A percentile compares a stretch with the other conserved stretches of the same genome.
Conservation (phyloP, 139 green algal genomes). For the Deuterostichococcus epilithicus region DNA sequence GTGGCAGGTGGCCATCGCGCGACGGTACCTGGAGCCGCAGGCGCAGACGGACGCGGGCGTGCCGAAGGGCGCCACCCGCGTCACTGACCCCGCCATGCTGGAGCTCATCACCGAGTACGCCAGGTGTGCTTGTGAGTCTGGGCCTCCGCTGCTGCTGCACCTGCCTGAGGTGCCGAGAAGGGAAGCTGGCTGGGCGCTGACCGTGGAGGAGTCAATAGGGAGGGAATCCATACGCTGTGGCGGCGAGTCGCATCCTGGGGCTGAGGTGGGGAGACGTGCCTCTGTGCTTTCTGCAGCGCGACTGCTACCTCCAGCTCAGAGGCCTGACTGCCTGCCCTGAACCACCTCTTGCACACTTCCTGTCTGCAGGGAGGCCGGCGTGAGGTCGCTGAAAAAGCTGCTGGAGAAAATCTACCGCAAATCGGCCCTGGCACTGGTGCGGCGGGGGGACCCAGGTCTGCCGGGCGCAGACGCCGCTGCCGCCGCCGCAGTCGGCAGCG, state of each 20-base stretch:
- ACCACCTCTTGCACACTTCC: too few relatives aligned
- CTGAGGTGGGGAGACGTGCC: constrained; percentile 15
- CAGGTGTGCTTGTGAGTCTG: constrained; percentile 1
- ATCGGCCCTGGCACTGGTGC: constrained; percentile 73
- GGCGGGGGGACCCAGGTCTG: constrained; percentile 9
- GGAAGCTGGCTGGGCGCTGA: too few relatives aligned
- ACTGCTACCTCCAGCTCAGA: too few relatives aligned
- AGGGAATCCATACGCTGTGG: too few relatives aligned
- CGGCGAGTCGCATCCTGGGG: too few relatives aligned
- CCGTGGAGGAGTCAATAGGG: too few relatives aligned
- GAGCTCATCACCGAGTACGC: constrained; percentile 84
- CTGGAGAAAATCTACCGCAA: constrained; percentile 97
- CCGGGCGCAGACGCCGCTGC: not conserved
- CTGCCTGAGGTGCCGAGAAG: too few relatives aligned
- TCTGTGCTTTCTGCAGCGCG: constrained; percentile 7
- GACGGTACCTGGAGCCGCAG: constrained; percentile 86
- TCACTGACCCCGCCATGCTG: constrained; percentile 76
- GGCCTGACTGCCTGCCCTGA: too few relatives aligned
- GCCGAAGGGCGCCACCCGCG: constrained; percentile 39
- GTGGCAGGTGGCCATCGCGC: constrained; percentile 76
- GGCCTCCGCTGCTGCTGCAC: constrained; percentile 11
- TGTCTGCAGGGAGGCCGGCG: constrained; percentile 89
- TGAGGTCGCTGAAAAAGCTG: constrained; percentile 96
- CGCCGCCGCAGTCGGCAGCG: not conserved
- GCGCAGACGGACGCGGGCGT: constrained; percentile 69